phyloP scores from a whole-genome alignment of 1,139 yeast species.

The Kodamaea derodonti region DNA sequence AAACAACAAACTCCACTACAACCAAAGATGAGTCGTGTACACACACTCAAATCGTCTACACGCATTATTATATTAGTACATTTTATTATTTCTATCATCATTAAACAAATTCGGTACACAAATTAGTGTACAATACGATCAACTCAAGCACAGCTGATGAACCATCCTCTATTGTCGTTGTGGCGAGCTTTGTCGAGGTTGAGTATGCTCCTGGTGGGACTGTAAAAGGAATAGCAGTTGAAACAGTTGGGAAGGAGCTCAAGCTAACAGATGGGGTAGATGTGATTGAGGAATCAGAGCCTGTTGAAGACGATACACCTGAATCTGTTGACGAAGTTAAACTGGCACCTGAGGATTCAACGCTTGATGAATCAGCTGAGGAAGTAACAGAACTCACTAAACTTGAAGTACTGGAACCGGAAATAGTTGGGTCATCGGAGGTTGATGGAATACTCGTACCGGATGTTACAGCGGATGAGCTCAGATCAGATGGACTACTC shows the following conservation, averaged over 20 bases:
- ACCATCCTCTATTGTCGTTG: constrained; percentile 19
- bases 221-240: constrained; percentile 9
- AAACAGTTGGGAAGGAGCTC: constrained; percentile 4
- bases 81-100: too few species aligned
- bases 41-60: too few species aligned
- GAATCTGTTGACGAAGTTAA: constrained; percentile 7
- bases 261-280: constrained; percentile 4
- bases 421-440: not conserved
- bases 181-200: constrained; percentile 17
- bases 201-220: constrained; percentile 22
- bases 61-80: too few species aligned
- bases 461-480: not conserved
- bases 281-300: constrained; percentile 3
- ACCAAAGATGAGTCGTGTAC: too few species aligned
- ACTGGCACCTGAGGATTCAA: constrained; percentile 2
- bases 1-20: too few species aligned
- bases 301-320: constrained; percentile 4
- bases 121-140: constrained; percentile 27
- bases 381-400: not conserved
- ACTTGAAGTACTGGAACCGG: not conserved
- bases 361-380: constrained; percentile 3
- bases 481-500: not conserved
- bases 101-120: constrained; percentile 4
- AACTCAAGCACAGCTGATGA: constrained; percentile 29
- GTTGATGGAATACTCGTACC: not conserved